Percentiles rank a stretch among this genome's conserved stretches.
These are phyloP conservation scores for Ramaria sp. DNA, from an alignment of 768 basidiomycete genomes.

Conservation along the genomic window DNA sequence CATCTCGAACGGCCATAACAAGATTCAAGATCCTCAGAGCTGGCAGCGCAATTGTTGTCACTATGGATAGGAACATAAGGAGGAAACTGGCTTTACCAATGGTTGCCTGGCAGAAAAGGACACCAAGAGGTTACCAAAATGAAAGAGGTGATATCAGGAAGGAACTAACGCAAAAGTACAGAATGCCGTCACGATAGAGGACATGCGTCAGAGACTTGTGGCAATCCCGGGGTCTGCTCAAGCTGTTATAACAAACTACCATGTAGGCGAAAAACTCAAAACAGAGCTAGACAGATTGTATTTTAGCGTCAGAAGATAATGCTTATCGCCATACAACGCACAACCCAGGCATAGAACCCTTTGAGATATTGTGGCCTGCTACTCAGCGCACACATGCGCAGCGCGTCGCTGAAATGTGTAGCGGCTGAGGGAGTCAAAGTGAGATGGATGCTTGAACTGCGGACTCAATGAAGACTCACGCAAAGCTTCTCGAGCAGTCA, in stretches of 20 bases:
- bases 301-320: neutral
- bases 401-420: slow-evolving; percentile 14
- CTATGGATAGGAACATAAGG: too few relatives aligned
- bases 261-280: neutral
- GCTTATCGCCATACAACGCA: slow-evolving; percentile 13
- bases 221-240: neutral
- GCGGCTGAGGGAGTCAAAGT: slow-evolving; percentile 14
- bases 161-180: neutral
- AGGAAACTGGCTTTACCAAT: neutral
- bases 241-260: neutral
- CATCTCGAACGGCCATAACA: neutral
- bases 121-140: neutral
- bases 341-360: slow-evolving; percentile 24
- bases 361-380: slow-evolving; percentile 14
- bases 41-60: neutral
- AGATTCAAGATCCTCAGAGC: neutral
- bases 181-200: neutral
- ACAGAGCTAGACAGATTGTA: neutral
- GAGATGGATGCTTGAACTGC: neutral
- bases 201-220: neutral
- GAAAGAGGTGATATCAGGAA: neutral
- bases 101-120: neutral
- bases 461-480: slow-evolving; percentile 18
- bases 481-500: slow-evolving; percentile 16
- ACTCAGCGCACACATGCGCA: slow-evolving; percentile 21